Percentiles rank a stretch among this genome's conserved stretches.
Evolutionary conservation across 306 rosid species (phyloP).

Genomic region (Purshia tridentata): DNA sequence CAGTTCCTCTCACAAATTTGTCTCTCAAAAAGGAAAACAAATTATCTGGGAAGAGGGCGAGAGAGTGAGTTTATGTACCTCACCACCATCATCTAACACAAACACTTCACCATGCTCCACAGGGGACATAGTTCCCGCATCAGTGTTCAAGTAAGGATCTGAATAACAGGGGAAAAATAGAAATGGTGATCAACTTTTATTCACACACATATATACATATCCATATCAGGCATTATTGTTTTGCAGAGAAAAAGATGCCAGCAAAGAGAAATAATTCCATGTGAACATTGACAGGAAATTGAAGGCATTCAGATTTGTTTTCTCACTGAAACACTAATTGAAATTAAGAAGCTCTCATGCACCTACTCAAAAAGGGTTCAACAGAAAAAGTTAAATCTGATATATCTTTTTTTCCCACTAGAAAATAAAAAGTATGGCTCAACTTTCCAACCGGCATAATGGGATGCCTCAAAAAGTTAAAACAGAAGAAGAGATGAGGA

Average conservation of each 20-base stretch:
- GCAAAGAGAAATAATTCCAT: background rate
- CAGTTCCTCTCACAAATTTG: no score
- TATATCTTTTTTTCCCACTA: background rate
- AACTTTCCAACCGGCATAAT: slow-evolving; percentile 6
- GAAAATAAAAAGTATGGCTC: background rate
- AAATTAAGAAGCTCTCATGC: slow-evolving; percentile 8
- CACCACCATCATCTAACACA: slow-evolving; percentile 96
- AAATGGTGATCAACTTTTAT: background rate
- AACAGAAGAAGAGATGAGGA: slow-evolving; percentile 4
- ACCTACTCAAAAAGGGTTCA: background rate
- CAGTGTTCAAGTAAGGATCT: slow-evolving; percentile 98
- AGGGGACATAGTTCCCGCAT: slow-evolving; percentile 99
- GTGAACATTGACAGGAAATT: background rate
- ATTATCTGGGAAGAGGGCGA: background rate
- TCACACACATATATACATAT: no score
- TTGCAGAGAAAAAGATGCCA: no score
- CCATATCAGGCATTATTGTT: background rate
- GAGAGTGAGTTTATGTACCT: slow-evolving; percentile 48
- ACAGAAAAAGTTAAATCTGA: slow-evolving; percentile 13
- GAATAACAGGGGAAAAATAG: slow-evolving; percentile 21
- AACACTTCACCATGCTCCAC: slow-evolving; percentile 93
- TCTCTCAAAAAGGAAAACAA: background rate
- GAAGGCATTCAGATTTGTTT: slow-evolving; percentile 9
- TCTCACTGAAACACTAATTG: background rate
- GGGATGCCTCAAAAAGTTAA: slow-evolving; percentile 12